Evolutionary conservation across 345 rosid species (phyloP).

Genomic region (Bruguiera gymnorhiza): DNA sequence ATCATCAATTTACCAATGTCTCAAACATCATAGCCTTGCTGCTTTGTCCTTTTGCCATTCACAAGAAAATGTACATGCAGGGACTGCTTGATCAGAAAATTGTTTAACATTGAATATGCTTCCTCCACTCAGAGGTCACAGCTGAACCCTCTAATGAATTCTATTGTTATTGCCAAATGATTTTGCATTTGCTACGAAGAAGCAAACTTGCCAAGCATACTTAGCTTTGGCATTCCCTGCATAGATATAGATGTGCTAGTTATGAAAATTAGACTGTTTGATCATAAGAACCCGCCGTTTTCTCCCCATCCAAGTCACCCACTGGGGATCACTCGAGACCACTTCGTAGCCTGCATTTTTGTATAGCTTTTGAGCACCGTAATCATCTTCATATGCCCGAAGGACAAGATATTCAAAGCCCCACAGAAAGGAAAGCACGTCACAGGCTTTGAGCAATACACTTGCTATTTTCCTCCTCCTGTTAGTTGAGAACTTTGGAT

Average conservation of each 20-base stretch:
- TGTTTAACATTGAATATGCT: too few species aligned
- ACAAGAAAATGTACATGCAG: too few species aligned
- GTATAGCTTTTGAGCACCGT: conserved; percentile 62
- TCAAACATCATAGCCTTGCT: too few species aligned
- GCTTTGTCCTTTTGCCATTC: too few species aligned
- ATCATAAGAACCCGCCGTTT: conserved; percentile 71
- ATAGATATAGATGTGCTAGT: neutral
- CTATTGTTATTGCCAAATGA: neutral
- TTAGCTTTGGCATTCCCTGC: neutral
- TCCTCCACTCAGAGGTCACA: too few species aligned
- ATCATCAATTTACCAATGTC: too few species aligned
- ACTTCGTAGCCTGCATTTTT: conserved; percentile 69
- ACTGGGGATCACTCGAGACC: conserved; percentile 53
- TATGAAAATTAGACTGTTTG: conserved; percentile 27
- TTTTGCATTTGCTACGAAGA: neutral
- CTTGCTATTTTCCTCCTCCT: conserved; percentile 77
- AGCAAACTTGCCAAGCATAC: neutral
- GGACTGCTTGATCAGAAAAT: too few species aligned
- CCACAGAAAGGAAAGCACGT: conserved; percentile 53
- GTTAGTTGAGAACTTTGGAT: conserved; percentile 1
- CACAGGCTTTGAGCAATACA: conserved; percentile 66
- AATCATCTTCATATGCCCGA: conserved; percentile 76
- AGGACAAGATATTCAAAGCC: conserved; percentile 63
- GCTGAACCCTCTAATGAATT: too few species aligned
- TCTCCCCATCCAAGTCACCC: conserved; percentile 74